These are phyloP conservation scores for Hypholoma fasciculare DNA, from an alignment of 768 basidiomycete genomes.

Conservation along the genomic window DNA sequence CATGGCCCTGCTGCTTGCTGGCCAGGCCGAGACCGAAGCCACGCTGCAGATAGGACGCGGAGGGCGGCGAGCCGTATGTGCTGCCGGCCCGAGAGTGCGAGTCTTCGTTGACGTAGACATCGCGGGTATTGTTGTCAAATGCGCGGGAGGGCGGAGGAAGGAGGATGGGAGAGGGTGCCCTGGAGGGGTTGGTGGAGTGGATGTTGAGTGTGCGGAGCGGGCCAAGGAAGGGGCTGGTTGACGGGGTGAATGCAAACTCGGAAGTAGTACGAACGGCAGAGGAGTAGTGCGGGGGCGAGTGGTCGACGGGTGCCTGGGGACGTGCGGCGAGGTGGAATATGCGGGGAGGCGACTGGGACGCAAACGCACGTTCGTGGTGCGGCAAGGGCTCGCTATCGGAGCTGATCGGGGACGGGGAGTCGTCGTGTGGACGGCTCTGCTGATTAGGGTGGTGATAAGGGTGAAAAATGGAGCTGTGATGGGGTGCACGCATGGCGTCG, in stretches of 20 bases:
- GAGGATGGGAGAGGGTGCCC: constrained; percentile 71
- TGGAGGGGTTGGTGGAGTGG: constrained; percentile 66
- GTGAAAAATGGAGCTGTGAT: constrained; percentile 34
- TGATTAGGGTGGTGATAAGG: constrained; percentile 46
- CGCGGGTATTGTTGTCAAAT: constrained; percentile 1
- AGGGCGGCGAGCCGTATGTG: constrained; percentile 31
- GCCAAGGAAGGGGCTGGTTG: constrained; percentile 79
- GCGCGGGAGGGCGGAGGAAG: constrained; percentile 47
- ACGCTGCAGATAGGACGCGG: constrained; percentile 18
- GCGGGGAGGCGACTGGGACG: constrained; percentile 33
- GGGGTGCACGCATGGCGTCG: constrained; percentile 30
- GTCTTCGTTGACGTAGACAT: constrained; percentile 16
- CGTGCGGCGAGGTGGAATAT: constrained; percentile 28
- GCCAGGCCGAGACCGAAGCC: constrained; percentile 14
- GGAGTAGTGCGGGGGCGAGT: constrained; percentile 32
- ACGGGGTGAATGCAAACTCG: constrained; percentile 58
- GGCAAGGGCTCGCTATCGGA: constrained; percentile 60
- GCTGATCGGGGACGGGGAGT: constrained; percentile 70
- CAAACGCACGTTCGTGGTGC: constrained; percentile 25
- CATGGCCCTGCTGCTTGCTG: constrained; percentile 11
- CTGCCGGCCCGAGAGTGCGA: constrained; percentile 23
- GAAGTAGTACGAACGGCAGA: constrained; percentile 28
- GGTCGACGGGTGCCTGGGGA: constrained; percentile 19
- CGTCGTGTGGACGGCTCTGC: constrained; percentile 44
- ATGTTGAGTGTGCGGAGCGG: constrained; percentile 76